Evolutionary conservation across 768 basidiomycete genomes (phyloP).

Genomic region (Tylopilus plumbeoviolaceoides): DNA sequence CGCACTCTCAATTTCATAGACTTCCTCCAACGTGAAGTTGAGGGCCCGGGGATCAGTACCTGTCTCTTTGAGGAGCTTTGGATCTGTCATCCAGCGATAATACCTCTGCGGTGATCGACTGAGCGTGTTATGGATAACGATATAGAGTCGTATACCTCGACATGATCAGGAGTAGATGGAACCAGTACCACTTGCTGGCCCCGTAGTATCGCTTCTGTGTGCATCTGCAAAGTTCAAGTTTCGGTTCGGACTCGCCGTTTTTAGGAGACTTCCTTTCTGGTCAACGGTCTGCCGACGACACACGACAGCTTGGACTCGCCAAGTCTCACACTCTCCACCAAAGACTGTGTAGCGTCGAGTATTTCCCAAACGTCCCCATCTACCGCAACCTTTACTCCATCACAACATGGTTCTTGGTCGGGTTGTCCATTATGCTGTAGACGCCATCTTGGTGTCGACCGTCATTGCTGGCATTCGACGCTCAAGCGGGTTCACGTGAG

Average conservation of each 20-base stretch:
- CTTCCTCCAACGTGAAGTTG: conserved; percentile 71
- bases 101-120: conserved; percentile 52
- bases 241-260: background rate
- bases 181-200: conserved; percentile 71
- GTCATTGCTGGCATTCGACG: conserved; percentile 88
- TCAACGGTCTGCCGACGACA: background rate
- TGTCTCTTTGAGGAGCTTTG: conserved; percentile 67
- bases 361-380: conserved; percentile 2
- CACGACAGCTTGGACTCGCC: background rate
- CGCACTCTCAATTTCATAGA: conserved; percentile 87
- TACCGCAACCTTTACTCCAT: background rate
- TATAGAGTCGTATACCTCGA: conserved; percentile 20
- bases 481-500: conserved; percentile 87
- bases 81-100: conserved; percentile 83
- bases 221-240: conserved; percentile 10
- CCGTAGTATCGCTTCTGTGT: conserved; percentile 43
- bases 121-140: background rate
- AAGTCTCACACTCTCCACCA: background rate
- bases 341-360: background rate
- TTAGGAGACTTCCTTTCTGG: conserved; percentile 11
- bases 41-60: conserved; percentile 88
- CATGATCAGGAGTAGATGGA: conserved; percentile 67
- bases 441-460: conserved; percentile 83
- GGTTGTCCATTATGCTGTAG: conserved; percentile 77
- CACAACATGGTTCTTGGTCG: conserved; percentile 58